These are phyloP conservation scores for Beauveria pseudobassiana DNA, from an alignment of 2,329 filamentous ascomycete species.

Conservation along the genomic window DNA sequence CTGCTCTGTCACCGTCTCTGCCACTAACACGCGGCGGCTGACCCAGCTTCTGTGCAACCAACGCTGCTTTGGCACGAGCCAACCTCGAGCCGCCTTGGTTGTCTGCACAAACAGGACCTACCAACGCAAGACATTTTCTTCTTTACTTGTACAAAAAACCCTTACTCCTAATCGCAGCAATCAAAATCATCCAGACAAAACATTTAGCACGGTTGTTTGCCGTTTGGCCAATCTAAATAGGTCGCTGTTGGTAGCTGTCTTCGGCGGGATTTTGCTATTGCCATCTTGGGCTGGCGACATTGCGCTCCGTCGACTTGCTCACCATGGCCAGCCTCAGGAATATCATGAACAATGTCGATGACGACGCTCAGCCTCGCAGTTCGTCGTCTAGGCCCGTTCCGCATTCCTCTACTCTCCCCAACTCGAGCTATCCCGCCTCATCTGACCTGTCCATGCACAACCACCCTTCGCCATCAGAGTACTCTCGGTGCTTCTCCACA, in stretches of 20 bases:
- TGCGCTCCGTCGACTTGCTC: constrained; percentile 29
- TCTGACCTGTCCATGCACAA: constrained; percentile 21
- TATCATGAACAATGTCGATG: constrained; percentile 50
- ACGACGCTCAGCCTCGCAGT: constrained; percentile 27
- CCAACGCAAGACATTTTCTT: neutral
- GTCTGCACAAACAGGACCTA: neutral
- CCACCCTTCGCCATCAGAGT: constrained; percentile 25
- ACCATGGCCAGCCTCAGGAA: constrained; percentile 48
- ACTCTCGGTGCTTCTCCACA: constrained; percentile 28
- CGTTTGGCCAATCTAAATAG: neutral
- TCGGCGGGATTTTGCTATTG: constrained; percentile 11
- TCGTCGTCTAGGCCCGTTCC: neutral
- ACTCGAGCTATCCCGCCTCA: constrained; percentile 32
- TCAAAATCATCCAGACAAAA: neutral
- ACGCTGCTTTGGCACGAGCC: constrained; percentile 3
- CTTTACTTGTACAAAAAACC: neutral
- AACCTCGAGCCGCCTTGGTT: neutral
- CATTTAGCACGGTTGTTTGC: neutral
- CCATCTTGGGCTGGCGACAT: constrained; percentile 22
- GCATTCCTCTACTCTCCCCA: neutral
- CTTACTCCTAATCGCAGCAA: no score
- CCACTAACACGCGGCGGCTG: constrained; percentile 11
- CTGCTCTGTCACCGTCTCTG: neutral
- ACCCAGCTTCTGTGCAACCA: constrained; percentile 3
- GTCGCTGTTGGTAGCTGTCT: neutral